These are phyloP conservation scores for Paecilomyces niveus DNA, from an alignment of 2,329 filamentous ascomycete species.

Conservation along the genomic window DNA sequence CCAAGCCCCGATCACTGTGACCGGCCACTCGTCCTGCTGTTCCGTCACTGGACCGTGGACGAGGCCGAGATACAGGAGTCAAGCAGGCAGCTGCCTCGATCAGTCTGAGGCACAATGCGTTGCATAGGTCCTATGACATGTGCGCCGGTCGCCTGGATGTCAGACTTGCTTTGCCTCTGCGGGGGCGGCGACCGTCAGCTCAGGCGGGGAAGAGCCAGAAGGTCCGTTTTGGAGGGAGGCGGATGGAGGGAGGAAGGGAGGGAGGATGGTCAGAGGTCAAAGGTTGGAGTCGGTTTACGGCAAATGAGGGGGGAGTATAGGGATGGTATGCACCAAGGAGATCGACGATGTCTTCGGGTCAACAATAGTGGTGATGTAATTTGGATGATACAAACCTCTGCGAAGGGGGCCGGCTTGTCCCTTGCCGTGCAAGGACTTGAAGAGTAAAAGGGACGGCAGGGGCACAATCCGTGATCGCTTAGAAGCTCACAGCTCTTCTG, in stretches of 20 bases:
- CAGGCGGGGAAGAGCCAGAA: neutral
- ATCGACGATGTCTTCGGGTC: neutral
- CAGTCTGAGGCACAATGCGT: conserved; percentile 25
- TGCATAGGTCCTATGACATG: conserved; percentile 6
- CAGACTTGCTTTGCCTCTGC: neutral
- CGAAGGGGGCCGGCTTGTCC: conserved; percentile 3
- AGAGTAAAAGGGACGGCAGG: neutral
- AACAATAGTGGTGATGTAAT: conserved; percentile 9
- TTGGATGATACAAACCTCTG: conserved; percentile 1
- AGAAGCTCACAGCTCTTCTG: neutral
- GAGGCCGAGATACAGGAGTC: conserved; percentile 4
- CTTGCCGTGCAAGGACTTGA: conserved; percentile 8
- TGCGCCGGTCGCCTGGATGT: conserved; percentile 1
- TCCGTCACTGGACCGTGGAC: conserved; percentile 21
- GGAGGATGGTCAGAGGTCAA: neutral
- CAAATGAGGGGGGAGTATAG: conserved; percentile 1
- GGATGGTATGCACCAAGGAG: neutral
- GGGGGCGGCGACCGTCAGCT: neutral
- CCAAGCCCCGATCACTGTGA: neutral
- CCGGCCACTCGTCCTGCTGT: neutral
- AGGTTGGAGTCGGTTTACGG: neutral
- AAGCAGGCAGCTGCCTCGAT: conserved; percentile 27
- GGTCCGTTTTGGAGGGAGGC: neutral
- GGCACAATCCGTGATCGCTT: neutral
- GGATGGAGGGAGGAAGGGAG: neutral